A percentile compares a stretch with the other conserved stretches of the same genome.
These are phyloP conservation scores for Penstemon eatonii DNA, from an alignment of 257 asterid species.

Conservation along the genomic window DNA sequence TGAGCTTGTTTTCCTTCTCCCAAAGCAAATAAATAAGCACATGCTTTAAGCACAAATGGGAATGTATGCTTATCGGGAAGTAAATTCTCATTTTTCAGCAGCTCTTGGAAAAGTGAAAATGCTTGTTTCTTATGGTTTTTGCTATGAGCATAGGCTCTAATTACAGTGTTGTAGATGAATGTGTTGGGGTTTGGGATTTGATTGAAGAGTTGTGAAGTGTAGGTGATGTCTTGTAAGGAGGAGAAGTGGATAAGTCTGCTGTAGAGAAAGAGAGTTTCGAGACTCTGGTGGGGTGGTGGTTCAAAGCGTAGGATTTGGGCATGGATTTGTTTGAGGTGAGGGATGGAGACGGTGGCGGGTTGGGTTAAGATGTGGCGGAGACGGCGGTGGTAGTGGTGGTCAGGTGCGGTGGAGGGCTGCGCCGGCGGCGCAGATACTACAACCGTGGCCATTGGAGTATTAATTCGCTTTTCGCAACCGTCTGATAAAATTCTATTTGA, in stretches of 20 bases:
- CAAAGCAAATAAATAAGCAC: conserved; percentile 59
- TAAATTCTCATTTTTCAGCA: conserved; percentile 39
- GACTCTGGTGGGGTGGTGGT: conserved; percentile 32
- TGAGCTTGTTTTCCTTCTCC: conserved; percentile 68
- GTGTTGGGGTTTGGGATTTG: conserved; percentile 49
- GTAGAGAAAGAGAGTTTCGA: conserved; percentile 43
- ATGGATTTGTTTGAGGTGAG: conserved; percentile 69
- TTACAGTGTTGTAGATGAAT: conserved; percentile 60
- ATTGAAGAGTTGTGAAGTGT: conserved; percentile 42
- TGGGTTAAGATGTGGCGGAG: conserved; percentile 46
- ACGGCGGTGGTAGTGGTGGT: conserved; percentile 39
- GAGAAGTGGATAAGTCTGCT: conserved; percentile 53
- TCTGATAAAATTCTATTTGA: neutral
- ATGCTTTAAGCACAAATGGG: conserved; percentile 72
- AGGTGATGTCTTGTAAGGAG: conserved; percentile 49
- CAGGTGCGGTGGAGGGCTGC: conserved; percentile 30
- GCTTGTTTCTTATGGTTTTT: conserved; percentile 44
- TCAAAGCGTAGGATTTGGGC: conserved; percentile 56
- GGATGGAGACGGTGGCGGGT: conserved; percentile 52
- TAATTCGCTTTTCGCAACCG: neutral
- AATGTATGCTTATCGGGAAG: conserved; percentile 77
- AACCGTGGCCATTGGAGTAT: conserved; percentile 32
- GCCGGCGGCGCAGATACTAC: conserved; percentile 38
- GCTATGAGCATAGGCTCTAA: conserved; percentile 66
- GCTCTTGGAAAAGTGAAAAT: conserved; percentile 40